These are phyloP conservation scores for Lentinula novae-zelandiae DNA, from an alignment of 1,284 basidiomycete species.

Conservation along the genomic window DNA sequence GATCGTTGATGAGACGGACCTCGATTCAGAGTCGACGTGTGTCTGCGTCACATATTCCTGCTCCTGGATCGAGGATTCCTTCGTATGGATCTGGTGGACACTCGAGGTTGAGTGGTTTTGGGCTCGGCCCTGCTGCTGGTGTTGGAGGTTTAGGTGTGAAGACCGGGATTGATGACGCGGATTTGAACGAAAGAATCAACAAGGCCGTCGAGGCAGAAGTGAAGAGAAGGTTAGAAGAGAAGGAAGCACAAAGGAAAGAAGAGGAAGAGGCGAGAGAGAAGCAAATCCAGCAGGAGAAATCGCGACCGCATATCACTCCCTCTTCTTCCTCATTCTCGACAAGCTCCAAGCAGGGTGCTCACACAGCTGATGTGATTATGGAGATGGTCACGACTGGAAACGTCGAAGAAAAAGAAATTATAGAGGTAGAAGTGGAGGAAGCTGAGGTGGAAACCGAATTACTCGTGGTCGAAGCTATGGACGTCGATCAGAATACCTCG, in stretches of 20 bases:
- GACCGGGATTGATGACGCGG: neutral
- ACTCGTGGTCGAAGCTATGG: neutral
- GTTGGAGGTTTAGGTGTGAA: neutral
- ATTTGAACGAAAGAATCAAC: constrained; percentile 19
- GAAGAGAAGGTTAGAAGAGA: constrained; percentile 52
- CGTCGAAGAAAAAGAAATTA: neutral
- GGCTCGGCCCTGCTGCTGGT: neutral
- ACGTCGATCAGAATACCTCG: neutral
- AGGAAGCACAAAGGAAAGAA: neutral
- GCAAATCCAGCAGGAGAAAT: neutral
- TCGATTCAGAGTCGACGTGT: constrained; percentile 1
- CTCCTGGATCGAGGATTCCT: neutral
- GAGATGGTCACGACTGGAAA: neutral
- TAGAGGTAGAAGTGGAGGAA: neutral
- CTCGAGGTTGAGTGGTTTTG: constrained; percentile 5
- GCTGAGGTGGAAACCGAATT: neutral
- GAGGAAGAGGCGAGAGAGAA: neutral
- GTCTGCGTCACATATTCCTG: constrained; percentile 1
- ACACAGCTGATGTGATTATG: neutral
- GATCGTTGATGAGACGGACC: neutral
- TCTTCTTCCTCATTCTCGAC: neutral
- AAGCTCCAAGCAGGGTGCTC: neutral
- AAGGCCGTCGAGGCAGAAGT: constrained; percentile 72
- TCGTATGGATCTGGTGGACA: neutral
- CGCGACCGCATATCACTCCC: neutral